Evolutionary conservation across 2,329 filamentous ascomycete genomes (phyloP), one percentile per base, ranked within the genome.

Genomic region (Akanthomyces lecanii): DNA sequence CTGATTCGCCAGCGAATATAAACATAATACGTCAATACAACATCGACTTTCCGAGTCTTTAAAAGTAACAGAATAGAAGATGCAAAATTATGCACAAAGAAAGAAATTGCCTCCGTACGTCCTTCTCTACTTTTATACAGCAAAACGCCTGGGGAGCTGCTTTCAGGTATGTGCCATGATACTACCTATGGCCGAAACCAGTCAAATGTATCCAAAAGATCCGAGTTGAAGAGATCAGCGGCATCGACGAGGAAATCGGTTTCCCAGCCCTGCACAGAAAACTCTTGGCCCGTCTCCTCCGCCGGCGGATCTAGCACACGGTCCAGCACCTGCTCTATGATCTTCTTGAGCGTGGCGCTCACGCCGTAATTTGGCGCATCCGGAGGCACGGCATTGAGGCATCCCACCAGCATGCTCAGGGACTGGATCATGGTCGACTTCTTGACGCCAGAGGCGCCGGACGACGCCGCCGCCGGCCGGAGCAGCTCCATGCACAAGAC

Each of bases 261-360:
- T 40, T 52, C 64, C 55, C 57, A 56, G 52, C 40, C 59, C 58
- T 53, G 28, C 16, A 65, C 45, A 38, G 50, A 33, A 18, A 61
- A 57, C 45, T 56, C 51, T 7, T 58, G 40, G 16, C 45, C 33
- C 8, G 36, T 54, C 52, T 66, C 55, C 30, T 65, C 61, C 2
- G 69, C 64, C 12, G 72, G 67, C 16, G 71, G 69, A 63, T 82
- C 80, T 6, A 82, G 70, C 2, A 78, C 74, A 50, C 80, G 75
- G 62, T 82, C 79, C n/a, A 83, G 70, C 5, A 82, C 81, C n/a
- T 74, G 78, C 65, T 79, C 75, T 52, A 83, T 80, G 23, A 82
- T 74, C 5, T 69, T 71, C 66, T 77, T 78, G 66, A 77, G 78
- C 16, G 76, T 72, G 21, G 66, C 70, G 68, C 80, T 82, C 8